Conservation (phyloP, 2,329 filamentous ascomycete species). For the Aspergillus neotritici region DNA sequence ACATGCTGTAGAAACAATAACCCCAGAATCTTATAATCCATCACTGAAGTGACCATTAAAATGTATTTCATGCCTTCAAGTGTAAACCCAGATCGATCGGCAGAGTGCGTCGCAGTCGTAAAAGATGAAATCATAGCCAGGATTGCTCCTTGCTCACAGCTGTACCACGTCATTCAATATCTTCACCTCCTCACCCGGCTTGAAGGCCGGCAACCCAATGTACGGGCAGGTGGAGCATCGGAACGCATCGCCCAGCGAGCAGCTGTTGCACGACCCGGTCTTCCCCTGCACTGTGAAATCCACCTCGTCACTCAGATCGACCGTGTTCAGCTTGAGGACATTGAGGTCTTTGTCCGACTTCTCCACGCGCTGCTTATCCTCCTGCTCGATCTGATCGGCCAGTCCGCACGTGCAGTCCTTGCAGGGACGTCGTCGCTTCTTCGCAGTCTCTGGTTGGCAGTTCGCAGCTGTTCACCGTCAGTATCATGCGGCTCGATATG, state of each 20-base stretch:
- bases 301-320: constrained; percentile 72
- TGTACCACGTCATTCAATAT: constrained; percentile 82
- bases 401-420: constrained; percentile 98
- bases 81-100: too few relatives aligned
- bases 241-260: constrained; percentile 86
- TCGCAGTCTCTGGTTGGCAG: constrained; percentile 72
- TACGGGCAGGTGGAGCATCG: constrained; percentile 72
- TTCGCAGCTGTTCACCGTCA: constrained; percentile 58
- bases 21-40: too few relatives aligned
- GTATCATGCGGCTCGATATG: not conserved
- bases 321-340: constrained; percentile 60
- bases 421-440: constrained; percentile 86
- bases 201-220: constrained; percentile 89
- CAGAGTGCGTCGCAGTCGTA: too few relatives aligned
- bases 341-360: constrained; percentile 55
- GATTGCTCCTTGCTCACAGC: constrained; percentile 46
- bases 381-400: constrained; percentile 75
- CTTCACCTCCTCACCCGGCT: constrained; percentile 89
- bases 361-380: constrained; percentile 65
- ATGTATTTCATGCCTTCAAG: too few relatives aligned
- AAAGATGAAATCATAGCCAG: too few relatives aligned
- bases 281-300: constrained; percentile 98
- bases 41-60: too few relatives aligned
- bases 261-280: constrained; percentile 90
- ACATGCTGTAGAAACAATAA: too few relatives aligned